Evolutionary conservation across 345 rosid species (phyloP).

Genomic region (Kernera saxatilis): DNA sequence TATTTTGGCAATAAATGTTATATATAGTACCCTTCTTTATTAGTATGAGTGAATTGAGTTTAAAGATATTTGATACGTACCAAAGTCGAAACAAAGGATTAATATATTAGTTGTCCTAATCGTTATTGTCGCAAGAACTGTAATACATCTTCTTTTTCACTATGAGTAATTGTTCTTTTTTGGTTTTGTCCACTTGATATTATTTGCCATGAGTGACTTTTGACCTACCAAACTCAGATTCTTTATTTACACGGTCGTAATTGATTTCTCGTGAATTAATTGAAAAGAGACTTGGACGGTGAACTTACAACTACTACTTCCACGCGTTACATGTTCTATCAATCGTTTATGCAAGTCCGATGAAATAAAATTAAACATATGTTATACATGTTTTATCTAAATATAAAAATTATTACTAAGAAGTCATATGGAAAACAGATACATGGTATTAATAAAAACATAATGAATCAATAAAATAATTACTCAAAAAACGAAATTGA

Average conservation of each 20-base stretch:
- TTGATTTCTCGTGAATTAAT: slow-evolving; percentile 9
- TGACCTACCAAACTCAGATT: slow-evolving; percentile 15
- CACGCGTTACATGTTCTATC: slow-evolving; percentile 17
- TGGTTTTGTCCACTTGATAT: not conserved
- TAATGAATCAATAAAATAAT: too few relatives aligned
- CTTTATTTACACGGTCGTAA: slow-evolving; percentile 16
- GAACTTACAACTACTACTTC: slow-evolving; percentile 15
- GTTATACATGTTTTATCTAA: not conserved
- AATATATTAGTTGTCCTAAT: not conserved
- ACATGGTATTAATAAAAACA: too few relatives aligned
- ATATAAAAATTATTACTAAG: not conserved
- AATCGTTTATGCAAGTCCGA: not conserved
- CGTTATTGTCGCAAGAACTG: not conserved
- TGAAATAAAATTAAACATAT: not conserved
- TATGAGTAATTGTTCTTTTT: not conserved
- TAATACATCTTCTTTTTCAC: not conserved
- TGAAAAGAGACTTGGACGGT: slow-evolving; percentile 21
- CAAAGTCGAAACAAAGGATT: not conserved
- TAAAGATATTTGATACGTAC: not conserved
- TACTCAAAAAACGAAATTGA: too few relatives aligned
- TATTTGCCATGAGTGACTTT: slow-evolving; percentile 1
- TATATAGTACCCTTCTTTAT: too few relatives aligned
- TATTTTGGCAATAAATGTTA: not conserved
- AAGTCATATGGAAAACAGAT: too few relatives aligned
- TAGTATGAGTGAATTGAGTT: not conserved